Evolutionary conservation across 805 yeast species (phyloP).

Genomic region (Brettanomyces custersianus): DNA sequence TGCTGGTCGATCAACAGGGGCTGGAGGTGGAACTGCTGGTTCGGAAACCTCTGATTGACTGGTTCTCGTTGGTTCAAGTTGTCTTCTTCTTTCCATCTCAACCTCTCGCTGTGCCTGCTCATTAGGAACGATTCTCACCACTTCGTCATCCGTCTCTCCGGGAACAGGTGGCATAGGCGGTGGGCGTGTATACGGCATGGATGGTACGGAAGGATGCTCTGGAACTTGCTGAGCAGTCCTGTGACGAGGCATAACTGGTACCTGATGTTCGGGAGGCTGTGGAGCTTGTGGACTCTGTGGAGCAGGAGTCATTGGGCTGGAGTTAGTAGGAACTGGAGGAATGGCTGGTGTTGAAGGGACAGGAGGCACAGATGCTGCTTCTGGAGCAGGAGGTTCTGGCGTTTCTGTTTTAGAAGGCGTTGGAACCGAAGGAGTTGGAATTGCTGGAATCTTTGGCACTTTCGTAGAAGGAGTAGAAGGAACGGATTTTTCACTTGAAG

Average conservation of each 20-base stretch:
- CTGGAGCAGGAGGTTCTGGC: slow-evolving; percentile 4
- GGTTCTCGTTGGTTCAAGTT: no score
- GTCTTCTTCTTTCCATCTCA: no score
- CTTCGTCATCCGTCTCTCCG: not conserved
- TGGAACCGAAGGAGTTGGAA: slow-evolving; percentile 5
- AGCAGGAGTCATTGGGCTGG: not conserved
- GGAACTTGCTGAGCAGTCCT: not conserved
- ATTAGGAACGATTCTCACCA: no score
- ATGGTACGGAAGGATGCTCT: not conserved
- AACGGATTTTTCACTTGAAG: not conserved
- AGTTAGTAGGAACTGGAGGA: not conserved
- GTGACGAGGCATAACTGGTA: not conserved
- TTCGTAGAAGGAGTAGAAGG: not conserved
- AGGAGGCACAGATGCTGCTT: slow-evolving; percentile 4
- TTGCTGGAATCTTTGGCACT: slow-evolving; percentile 7
- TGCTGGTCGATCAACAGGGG: slow-evolving; percentile 8
- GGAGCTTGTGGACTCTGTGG: slow-evolving; percentile 1
- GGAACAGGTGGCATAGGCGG: not conserved
- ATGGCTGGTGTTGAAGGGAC: slow-evolving; percentile 1
- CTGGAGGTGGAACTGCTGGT: slow-evolving; percentile 9
- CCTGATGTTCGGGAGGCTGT: not conserved
- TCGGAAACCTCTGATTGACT: no score
- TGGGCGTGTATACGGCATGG: not conserved
- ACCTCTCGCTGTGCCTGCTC: no score
- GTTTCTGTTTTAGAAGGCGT: not conserved